Base-by-base conservation (phyloP, 768 basidiomycete species). In the Leccinum truebloodii region DNA sequence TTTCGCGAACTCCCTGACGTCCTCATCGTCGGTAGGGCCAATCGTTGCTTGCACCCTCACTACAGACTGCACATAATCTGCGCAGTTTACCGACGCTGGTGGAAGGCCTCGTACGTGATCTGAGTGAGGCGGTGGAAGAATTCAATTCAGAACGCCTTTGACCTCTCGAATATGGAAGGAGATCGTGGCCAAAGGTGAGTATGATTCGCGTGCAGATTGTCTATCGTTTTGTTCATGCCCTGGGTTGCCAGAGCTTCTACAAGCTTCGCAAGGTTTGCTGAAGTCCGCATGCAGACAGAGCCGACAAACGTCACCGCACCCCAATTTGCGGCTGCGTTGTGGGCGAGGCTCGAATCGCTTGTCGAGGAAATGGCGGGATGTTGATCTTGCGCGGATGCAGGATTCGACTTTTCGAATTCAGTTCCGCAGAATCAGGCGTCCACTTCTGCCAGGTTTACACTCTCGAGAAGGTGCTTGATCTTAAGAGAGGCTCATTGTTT, bases 1-100 rank as follows among this genome's bases (percentile, higher is more conserved):
- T 7, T 44, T 30, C n/a, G 20, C 35, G 1, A 8, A 1, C 16
- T 10, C 48, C 3, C 28, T 51, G 52, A 64, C 12, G 52, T 28
- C 20, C 22, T 49, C 6, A 14, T 20, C 20, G 20, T 58, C 46
- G 63, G 50, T 24, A 97, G 95, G 92, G 98, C 69, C 94, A 93
- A 75, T 86, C 94, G 2, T 76, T 96, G 18, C 82, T 99, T 1
- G 94, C 95, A 0, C 94, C 94, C 1, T 94, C 96, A 0, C 81
- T 99, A 12, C 97, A 98, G 79, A 97, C 94, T 1, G 95, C 96
- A 4, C 90, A 94, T 75, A 99, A 98, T 71, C 83, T 99, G 16
- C 83, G 89, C 30, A 83, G 92, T 16, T 80, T 99, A 12, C 92
- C 96, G 0, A 82, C 86, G 26, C 82, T 98, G 6, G 91, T 98